A percentile compares a stretch with the other conserved stretches of the same genome.
phyloP scores from a whole-genome alignment of 371 early-diverging fungal genomes.

The Mucor velutinosus region DNA sequence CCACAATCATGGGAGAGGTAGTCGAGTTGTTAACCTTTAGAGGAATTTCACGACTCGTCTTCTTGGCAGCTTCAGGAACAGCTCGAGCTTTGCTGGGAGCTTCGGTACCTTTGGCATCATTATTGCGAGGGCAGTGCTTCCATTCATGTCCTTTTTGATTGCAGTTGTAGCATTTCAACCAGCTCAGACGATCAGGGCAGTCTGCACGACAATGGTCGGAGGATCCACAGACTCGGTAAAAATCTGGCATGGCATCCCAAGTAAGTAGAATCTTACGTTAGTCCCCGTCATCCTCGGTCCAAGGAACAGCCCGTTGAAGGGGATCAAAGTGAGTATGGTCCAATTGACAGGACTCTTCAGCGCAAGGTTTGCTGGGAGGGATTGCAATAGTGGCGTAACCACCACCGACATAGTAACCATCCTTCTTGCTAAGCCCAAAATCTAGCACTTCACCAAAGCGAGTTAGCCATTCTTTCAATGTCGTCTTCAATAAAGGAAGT shows the following conservation, averaged over 20 bases:
- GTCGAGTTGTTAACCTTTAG: no score
- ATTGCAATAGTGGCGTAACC: background rate
- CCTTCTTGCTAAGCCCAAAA: background rate
- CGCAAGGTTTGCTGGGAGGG: background rate
- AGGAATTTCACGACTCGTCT: no score
- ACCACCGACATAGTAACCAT: no score
- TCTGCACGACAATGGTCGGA: conserved; percentile 2
- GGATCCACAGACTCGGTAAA: background rate
- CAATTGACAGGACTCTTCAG: no score
- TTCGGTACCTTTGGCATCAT: no score
- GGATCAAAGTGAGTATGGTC: background rate
- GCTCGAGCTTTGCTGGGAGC: no score
- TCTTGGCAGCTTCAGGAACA: no score
- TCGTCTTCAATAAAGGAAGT: background rate
- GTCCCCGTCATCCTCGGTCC: background rate
- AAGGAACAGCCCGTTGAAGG: background rate
- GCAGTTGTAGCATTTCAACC: background rate
- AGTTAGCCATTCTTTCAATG: background rate
- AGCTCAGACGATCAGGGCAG: background rate
- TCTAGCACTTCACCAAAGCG: background rate
- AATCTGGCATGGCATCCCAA: conserved; percentile 1
- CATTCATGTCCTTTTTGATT: background rate
- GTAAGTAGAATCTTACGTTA: background rate
- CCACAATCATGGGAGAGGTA: no score
- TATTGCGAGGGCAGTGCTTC: background rate